phyloP scores from a whole-genome alignment of 208 protist species.

The Trypanosoma caninum region DNA sequence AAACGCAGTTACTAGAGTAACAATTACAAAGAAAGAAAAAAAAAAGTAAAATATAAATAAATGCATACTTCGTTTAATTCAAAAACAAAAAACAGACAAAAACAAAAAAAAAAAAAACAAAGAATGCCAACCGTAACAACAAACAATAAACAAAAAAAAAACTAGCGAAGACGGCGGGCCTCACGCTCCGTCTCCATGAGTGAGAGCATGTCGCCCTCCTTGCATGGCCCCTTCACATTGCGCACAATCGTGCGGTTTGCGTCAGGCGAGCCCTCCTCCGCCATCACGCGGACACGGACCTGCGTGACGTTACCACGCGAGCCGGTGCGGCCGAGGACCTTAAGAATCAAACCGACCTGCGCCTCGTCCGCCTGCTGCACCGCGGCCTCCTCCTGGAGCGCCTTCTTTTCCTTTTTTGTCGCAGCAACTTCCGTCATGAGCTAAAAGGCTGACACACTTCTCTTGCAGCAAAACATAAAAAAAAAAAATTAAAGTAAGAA shows the following conservation, averaged over 20 bases:
- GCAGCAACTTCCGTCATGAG: constrained; percentile 24
- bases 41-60: neutral
- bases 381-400: constrained; percentile 64
- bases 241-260: constrained; percentile 96
- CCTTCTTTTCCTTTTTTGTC: constrained; percentile 89
- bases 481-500: constrained; percentile 17
- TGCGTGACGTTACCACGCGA: constrained; percentile 99
- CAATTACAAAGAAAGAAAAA: neutral
- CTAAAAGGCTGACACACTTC: constrained; percentile 8
- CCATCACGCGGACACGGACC: constrained; percentile 95
- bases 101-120: constrained; percentile 15
- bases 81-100: constrained; percentile 1
- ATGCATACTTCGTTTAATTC: neutral
- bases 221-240: constrained; percentile 99
- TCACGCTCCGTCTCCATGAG: constrained; percentile 99
- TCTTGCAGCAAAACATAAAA: neutral
- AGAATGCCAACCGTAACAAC: constrained; percentile 59
- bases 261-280: constrained; percentile 82
- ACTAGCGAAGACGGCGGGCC: constrained; percentile 98
- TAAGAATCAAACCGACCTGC: constrained; percentile 96
- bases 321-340: constrained; percentile 98
- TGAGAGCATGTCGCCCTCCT: constrained; percentile 98
- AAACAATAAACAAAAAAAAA: neutral
- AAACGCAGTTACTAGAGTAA: neutral
- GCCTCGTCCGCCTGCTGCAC: constrained; percentile 70